Evolutionary conservation across 129 eudicot species (phyloP), one percentile per base, ranked within the genome.

Genomic region (Flaveria brownii): DNA sequence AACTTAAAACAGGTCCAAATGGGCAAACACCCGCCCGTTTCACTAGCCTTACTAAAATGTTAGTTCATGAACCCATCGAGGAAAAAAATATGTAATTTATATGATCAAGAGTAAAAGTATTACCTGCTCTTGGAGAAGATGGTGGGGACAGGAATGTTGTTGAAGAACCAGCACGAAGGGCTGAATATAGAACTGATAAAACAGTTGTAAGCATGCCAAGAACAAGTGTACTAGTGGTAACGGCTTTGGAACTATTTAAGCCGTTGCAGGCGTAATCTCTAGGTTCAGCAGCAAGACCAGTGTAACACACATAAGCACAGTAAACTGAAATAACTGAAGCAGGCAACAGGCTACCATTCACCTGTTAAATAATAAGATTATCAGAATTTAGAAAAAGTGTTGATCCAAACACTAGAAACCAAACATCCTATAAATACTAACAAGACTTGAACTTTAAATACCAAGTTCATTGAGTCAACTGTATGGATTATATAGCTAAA

Each of bases 151-250:
- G 71, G 75, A 95, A 88, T 9, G 99, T 87, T 7, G 90, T 91
- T 4, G 99, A 91, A 72, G 97, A 95, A 66, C 99, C 99, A 47
- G 96, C 97, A 79, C 96, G 99, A 54, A 95, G 95, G 16, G 99
- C 99, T 50, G 97, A 95, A 79, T 95, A 95, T 26, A 95, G 41
- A 72, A 95, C 95, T 0, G 97, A 95, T 16, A 95, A 88, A 54
- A 91, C 96, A 20, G 99, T 95, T 22, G 99, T 95, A 56, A 95
- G 89, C 97, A 95, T 89, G 66, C 99, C 99, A n/a, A 95, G 92
- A 56, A 95, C 59, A 51, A 95, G 97, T 67, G 99, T 95, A 55
- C 96, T 49, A 25, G 88, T 79, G 39, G 97, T 72, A 8, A 88
- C 95, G 23, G 81, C 99, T 78, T 82, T 86, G 9, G 99, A 95